Percentiles rank a stretch among this genome's conserved stretches.
Evolutionary conservation across 2,329 filamentous ascomycete genomes (phyloP).

Genomic region (Hypoxylon sp.): DNA sequence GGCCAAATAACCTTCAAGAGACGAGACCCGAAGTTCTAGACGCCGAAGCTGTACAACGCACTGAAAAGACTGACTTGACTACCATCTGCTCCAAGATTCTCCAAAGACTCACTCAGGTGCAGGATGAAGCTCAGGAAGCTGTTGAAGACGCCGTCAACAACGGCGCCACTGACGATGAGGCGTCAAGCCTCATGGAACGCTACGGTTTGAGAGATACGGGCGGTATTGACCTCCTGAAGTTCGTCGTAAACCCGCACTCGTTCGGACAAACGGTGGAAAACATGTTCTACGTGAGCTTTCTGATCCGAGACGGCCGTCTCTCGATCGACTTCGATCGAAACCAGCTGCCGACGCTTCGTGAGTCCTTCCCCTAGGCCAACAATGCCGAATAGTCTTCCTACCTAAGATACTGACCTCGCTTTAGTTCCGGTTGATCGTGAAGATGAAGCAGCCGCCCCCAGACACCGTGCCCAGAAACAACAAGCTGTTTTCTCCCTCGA

Average conservation of each 20-base stretch:
- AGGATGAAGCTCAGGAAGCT: conserved; percentile 56
- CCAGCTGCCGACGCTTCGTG: conserved; percentile 81
- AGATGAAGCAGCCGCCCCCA: conserved; percentile 53
- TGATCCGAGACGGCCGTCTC: conserved; percentile 85
- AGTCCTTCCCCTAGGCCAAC: conserved; percentile 54
- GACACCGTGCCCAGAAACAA: conserved; percentile 69
- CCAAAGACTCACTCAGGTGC: conserved; percentile 61
- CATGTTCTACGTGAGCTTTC: conserved; percentile 93
- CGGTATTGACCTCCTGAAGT: conserved; percentile 82
- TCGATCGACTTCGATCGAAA: conserved; percentile 76
- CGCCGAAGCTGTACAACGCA: conserved; percentile 74
- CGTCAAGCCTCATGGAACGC: conserved; percentile 65
- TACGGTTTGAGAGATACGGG: conserved; percentile 72
- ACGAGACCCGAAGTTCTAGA: conserved; percentile 81
- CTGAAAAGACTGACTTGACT: conserved; percentile 82
- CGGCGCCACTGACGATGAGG: conserved; percentile 56
- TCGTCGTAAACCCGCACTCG: conserved; percentile 86
- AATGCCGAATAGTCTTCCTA: conserved; percentile 14
- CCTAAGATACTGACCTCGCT: conserved; percentile 32
- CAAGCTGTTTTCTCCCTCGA: conserved; percentile 92
- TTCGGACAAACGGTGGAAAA: conserved; percentile 98
- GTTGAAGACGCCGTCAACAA: conserved; percentile 55
- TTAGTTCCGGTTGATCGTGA: conserved; percentile 55
- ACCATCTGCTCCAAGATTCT: conserved; percentile 80
- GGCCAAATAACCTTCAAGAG: conserved; percentile 71